A percentile compares a stretch with the other conserved stretches of the same genome.
Evolutionary conservation across 306 rosid species (phyloP).

Genomic region (barrel medic (Medicago truncatula)): DNA sequence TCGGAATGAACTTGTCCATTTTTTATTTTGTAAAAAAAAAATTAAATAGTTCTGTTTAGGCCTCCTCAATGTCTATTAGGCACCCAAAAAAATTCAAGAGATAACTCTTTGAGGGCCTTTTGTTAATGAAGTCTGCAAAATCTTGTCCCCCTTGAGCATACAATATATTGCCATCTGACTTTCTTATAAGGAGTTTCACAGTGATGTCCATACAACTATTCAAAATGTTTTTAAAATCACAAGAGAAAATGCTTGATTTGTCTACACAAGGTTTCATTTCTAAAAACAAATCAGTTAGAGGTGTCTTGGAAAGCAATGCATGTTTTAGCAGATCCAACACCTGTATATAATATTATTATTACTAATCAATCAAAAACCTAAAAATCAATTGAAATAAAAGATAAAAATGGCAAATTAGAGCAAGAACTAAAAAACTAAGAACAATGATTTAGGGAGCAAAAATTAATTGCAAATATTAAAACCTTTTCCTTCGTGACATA

Average conservation of each 20-base stretch:
- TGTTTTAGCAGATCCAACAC: slow-evolving; percentile 22
- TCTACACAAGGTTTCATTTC: not conserved
- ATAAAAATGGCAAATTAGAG: too few relatives aligned
- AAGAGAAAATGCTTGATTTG: not conserved
- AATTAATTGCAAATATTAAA: not conserved
- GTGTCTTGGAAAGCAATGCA: not conserved
- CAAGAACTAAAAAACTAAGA: not conserved
- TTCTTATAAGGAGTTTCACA: not conserved
- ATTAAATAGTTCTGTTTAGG: too few relatives aligned
- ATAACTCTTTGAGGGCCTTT: too few relatives aligned
- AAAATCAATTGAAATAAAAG: not conserved
- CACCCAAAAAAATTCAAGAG: too few relatives aligned
- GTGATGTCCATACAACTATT: not conserved
- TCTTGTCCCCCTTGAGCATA: slow-evolving; percentile 4
- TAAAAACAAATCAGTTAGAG: not conserved
- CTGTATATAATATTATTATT: not conserved
- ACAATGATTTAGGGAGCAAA: too few relatives aligned
- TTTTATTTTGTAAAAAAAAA: too few relatives aligned
- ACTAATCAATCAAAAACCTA: not conserved
- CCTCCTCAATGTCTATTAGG: too few relatives aligned
- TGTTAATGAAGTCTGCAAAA: not conserved
- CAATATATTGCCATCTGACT: not conserved
- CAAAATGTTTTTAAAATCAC: not conserved
- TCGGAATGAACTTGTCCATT: too few relatives aligned
- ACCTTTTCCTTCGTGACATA: not conserved